Evolutionary conservation across 169 alveolate genomes (phyloP).

Genomic region (Amoebophrya sp.): DNA sequence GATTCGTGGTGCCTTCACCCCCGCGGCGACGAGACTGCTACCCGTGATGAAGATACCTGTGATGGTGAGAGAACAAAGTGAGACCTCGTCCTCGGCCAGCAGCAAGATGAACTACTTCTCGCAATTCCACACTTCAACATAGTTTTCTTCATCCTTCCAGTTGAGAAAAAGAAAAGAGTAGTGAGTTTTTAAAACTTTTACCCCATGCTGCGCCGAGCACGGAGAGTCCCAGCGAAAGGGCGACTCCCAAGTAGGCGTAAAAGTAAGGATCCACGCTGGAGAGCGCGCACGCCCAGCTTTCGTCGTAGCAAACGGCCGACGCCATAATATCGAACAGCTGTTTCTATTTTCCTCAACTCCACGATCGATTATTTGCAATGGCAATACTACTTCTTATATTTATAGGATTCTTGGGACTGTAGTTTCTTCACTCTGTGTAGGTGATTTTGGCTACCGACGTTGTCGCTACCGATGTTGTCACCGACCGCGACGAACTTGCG

Average conservation of each 20-base stretch:
- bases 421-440: too few relatives aligned
- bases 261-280: slow-evolving; percentile 21
- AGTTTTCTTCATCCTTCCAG: background rate
- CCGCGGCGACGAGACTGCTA: slow-evolving; percentile 90
- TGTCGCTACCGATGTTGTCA: too few relatives aligned
- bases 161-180: background rate
- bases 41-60: slow-evolving; percentile 97
- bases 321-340: too few relatives aligned
- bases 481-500: too few relatives aligned
- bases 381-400: too few relatives aligned
- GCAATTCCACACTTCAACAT: background rate
- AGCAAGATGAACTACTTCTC: background rate
- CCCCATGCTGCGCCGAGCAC: slow-evolving; percentile 49
- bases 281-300: too few relatives aligned
- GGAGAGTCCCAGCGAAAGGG: slow-evolving; percentile 42
- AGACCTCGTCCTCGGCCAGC: background rate
- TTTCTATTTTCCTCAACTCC: too few relatives aligned
- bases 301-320: too few relatives aligned
- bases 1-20: slow-evolving; percentile 97
- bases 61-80: background rate
- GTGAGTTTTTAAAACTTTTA: background rate
- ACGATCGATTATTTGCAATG: too few relatives aligned
- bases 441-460: too few relatives aligned
- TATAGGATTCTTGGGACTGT: too few relatives aligned
- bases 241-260: slow-evolving; percentile 40